Evolutionary conservation across 2,329 filamentous ascomycete species (phyloP), one percentile per base, ranked within the genome.

Genomic region (Colletotrichum sansevieriae): DNA sequence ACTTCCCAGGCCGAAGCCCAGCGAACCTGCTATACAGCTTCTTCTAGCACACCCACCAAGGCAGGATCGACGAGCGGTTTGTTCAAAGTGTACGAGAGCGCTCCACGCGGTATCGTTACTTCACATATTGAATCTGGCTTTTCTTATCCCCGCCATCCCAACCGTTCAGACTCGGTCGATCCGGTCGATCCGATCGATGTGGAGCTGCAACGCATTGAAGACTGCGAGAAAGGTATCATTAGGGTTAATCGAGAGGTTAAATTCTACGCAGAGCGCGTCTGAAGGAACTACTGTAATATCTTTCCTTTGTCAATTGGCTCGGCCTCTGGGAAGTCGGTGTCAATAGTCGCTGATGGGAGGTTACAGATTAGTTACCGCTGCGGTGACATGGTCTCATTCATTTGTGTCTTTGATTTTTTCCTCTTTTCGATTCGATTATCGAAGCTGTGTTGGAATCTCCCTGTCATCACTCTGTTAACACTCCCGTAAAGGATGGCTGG

Each of bases 241-340:
- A 71, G 73, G 10, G 73, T 80, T 22, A 72, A 80, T 22, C 75
- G 71, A 22, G 73, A 76, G 51, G 63, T 81, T 20, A 70, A 74
- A n/a, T 76, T 77, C 57, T 76, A 72, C 29, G 76, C 78, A 52
- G 76, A 80, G 60, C 72, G 75, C 39, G 63, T 77, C 69, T 72
- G 25, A 54, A 15, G 37, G 37, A 39, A 39, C 13, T 11, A 6
- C 37, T 39, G 37, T 15, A 39, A 39, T 39, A 39, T 9, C 37
- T 39, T 39, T 15, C 11, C 11, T 39, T 39, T 15, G 11, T 39
- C 11, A 39, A 39, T 12, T 2, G 13, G 37, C 10, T 15, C 11
- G 11, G 12, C 37, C 13, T 39, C 37, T 12, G 37, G 13, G 13
- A 7, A 11, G 37, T 39, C 3, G 37, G 2, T 11, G 13, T 10